These are phyloP conservation scores for Scheffersomyces titani DNA, from an alignment of 1,139 yeast genomes.

Conservation along the genomic window DNA sequence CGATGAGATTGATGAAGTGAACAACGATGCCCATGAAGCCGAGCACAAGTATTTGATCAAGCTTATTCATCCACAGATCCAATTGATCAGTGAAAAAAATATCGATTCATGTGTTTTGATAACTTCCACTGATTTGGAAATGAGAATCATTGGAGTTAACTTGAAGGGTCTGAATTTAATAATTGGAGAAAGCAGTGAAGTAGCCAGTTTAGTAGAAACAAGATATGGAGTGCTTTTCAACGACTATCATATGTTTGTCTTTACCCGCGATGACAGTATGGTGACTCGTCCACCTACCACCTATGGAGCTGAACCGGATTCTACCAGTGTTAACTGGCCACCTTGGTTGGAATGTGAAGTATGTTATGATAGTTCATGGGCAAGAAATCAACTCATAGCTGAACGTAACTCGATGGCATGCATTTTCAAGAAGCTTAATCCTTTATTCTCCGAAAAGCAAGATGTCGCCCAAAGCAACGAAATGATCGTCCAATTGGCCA, in stretches of 20 bases:
- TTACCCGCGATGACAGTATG: constrained; percentile 41
- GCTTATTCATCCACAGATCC: constrained; percentile 48
- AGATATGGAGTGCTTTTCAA: constrained; percentile 69
- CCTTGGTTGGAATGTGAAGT: constrained; percentile 81
- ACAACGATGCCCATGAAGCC: constrained; percentile 29
- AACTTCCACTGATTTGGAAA: constrained; percentile 70
- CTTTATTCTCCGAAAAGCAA: constrained; percentile 46
- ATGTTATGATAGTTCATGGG: constrained; percentile 65
- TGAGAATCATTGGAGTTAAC: constrained; percentile 61
- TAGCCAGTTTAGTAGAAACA: constrained; percentile 59
- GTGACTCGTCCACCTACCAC: constrained; percentile 25
- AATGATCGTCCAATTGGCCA: constrained; percentile 61
- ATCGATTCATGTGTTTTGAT: constrained; percentile 47
- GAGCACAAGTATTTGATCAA: constrained; percentile 42
- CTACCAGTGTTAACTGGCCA: constrained; percentile 56
- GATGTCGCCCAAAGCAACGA: constrained; percentile 27
- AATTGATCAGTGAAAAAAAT: constrained; percentile 34
- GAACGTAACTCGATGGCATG: constrained; percentile 65
- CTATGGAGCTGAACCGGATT: constrained; percentile 17
- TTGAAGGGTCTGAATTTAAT: constrained; percentile 48
- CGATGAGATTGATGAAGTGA: constrained; percentile 28
- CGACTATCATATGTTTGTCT: constrained; percentile 71
- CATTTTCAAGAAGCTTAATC: constrained; percentile 66
- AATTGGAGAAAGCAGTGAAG: constrained; percentile 36
- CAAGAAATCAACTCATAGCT: constrained; percentile 58